These are phyloP conservation scores for Russula virescens DNA, from an alignment of 768 basidiomycete genomes.

Conservation along the genomic window DNA sequence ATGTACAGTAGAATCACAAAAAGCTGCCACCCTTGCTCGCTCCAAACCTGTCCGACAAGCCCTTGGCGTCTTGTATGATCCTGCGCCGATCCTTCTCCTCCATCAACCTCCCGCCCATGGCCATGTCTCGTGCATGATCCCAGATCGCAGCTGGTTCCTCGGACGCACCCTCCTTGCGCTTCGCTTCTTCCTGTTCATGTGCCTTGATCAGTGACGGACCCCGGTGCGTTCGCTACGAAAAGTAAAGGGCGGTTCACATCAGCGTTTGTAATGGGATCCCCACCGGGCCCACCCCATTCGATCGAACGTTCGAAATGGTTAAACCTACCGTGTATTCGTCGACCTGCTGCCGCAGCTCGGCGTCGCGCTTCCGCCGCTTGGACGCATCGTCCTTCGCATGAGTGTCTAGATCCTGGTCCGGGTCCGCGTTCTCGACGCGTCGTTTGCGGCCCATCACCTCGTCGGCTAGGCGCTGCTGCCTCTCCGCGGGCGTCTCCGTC, in stretches of 20 bases:
- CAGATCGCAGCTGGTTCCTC: slow-evolving; percentile 67
- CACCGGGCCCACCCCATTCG: too few relatives aligned
- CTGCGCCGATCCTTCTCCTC: slow-evolving; percentile 76
- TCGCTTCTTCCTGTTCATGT: slow-evolving; percentile 41
- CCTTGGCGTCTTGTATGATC: slow-evolving; percentile 74
- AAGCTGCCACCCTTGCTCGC: slow-evolving; percentile 65
- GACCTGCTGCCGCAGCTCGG: slow-evolving; percentile 63
- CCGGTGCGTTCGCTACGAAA: slow-evolving; percentile 28
- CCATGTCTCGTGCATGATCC: slow-evolving; percentile 93
- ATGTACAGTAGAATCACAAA: slow-evolving; percentile 27
- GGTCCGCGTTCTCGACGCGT: slow-evolving; percentile 51
- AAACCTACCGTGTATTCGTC: slow-evolving; percentile 70
- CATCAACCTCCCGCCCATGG: slow-evolving; percentile 79
- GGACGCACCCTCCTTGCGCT: slow-evolving; percentile 38
- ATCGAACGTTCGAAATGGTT: too few relatives aligned
- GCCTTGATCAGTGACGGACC: slow-evolving; percentile 30
- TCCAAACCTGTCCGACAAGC: slow-evolving; percentile 80
- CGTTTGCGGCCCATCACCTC: slow-evolving; percentile 91
- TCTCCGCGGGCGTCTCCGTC: slow-evolving; percentile 96
- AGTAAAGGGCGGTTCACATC: too few relatives aligned
- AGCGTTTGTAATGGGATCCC: too few relatives aligned
- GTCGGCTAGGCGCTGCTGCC: slow-evolving; percentile 86
- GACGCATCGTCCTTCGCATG: slow-evolving; percentile 36
- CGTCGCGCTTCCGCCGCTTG: slow-evolving; percentile 60
- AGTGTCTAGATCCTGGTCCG: slow-evolving; percentile 33